phyloP scores from a whole-genome alignment of 768 basidiomycete genomes.

The Antrodiella citrinella region DNA sequence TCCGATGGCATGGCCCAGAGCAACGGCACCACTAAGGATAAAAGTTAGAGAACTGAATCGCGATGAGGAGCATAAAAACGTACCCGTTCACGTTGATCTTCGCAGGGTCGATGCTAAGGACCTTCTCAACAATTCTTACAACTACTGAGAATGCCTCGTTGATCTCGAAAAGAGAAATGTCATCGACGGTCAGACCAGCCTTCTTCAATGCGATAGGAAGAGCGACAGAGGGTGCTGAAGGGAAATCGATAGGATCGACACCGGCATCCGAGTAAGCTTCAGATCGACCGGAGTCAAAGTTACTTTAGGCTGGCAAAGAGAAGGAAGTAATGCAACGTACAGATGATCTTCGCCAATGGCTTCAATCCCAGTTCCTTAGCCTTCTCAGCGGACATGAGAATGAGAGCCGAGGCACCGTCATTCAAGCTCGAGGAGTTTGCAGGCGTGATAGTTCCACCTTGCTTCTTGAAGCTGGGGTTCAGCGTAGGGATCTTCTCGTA shows the following conservation, averaged over 20 bases:
- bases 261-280: constrained; percentile 95
- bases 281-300: too few relatives aligned
- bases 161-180: constrained; percentile 90
- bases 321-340: constrained; percentile 41
- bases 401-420: constrained; percentile 93
- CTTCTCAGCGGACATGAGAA: constrained; percentile 91
- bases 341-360: constrained; percentile 90
- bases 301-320: constrained; percentile 7
- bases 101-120: constrained; percentile 71
- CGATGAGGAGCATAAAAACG: constrained; percentile 26
- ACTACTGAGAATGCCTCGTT: constrained; percentile 99
- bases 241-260: constrained; percentile 96
- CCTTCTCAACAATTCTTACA: constrained; percentile 83
- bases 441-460: constrained; percentile 86
- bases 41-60: too few relatives aligned
- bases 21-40: constrained; percentile 84
- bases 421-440: constrained; percentile 94
- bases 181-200: constrained; percentile 73
- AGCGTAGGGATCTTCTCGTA: constrained; percentile 90
- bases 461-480: constrained; percentile 81
- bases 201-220: constrained; percentile 81
- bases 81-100: constrained; percentile 91
- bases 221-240: constrained; percentile 86
- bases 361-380: constrained; percentile 85
- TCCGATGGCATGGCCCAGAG: constrained; percentile 93